phyloP scores from a whole-genome alignment of 2,329 filamentous ascomycete genomes.

The Cytospora paraplurivora region DNA sequence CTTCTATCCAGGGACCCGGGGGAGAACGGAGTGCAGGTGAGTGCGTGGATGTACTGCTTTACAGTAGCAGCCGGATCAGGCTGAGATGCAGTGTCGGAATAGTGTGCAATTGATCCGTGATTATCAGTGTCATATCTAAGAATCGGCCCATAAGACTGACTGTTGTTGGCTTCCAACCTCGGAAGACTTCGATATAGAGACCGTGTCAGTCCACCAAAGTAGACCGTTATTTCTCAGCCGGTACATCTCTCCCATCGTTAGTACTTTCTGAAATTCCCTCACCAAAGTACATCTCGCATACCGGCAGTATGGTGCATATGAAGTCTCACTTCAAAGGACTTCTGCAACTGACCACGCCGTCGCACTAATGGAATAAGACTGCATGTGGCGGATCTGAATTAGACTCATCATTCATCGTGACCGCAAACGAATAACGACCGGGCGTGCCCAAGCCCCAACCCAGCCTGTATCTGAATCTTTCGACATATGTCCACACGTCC shows the following conservation, averaged over 20 bases:
- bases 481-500: neutral
- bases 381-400: neutral
- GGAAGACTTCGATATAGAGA: no score
- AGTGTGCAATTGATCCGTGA: no score
- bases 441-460: neutral
- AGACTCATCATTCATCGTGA: constrained; percentile 1
- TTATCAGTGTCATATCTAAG: no score
- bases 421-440: neutral
- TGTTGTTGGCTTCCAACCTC: no score
- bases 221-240: no score
- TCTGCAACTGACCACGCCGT: neutral
- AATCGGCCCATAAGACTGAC: no score
- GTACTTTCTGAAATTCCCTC: neutral
- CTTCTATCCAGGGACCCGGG: no score
- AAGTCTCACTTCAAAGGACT: neutral
- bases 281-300: neutral
- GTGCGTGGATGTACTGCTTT: no score
- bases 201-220: no score
- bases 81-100: no score
- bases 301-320: neutral
- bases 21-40: no score
- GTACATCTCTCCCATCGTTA: neutral
- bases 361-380: neutral
- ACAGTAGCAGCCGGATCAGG: no score
- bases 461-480: neutral